Conservation (phyloP, 441 rosid species). For the Populus trichocarpa region DNA sequence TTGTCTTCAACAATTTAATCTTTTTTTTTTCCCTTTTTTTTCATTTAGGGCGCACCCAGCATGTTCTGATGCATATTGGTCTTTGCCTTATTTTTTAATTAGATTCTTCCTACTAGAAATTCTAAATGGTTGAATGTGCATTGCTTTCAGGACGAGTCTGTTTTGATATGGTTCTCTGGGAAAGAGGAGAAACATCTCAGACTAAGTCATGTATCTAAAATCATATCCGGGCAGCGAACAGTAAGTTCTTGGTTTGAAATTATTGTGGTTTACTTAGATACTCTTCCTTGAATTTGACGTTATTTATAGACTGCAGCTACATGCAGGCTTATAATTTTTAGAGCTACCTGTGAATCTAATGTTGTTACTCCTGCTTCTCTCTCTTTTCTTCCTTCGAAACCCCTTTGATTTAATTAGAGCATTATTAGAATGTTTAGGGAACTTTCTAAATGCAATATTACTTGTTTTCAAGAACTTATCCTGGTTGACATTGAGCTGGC, state of each 20-base stretch:
- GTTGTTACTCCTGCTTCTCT: not conserved
- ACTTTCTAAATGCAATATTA: not conserved
- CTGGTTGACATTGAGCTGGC: not conserved
- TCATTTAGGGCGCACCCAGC: not conserved
- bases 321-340: not conserved
- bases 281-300: not conserved
- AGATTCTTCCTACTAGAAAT: conserved; percentile 8
- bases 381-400: not conserved
- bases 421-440: not conserved
- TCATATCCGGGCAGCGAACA: conserved; percentile 95
- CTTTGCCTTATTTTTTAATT: conserved; percentile 4
- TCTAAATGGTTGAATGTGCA: conserved; percentile 16
- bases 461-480: not conserved
- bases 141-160: conserved; percentile 83
- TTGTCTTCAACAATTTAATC: not conserved
- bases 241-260: conserved; percentile 48
- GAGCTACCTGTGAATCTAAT: not conserved
- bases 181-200: conserved; percentile 92
- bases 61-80: conserved; percentile 9
- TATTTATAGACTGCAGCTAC: not conserved
- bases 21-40: not conserved
- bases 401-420: not conserved
- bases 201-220: conserved; percentile 87
- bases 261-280: not conserved
- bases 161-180: conserved; percentile 95